Base-by-base conservation (phyloP, 169 alveolate species). In the Eimeria necatrix region DNA sequence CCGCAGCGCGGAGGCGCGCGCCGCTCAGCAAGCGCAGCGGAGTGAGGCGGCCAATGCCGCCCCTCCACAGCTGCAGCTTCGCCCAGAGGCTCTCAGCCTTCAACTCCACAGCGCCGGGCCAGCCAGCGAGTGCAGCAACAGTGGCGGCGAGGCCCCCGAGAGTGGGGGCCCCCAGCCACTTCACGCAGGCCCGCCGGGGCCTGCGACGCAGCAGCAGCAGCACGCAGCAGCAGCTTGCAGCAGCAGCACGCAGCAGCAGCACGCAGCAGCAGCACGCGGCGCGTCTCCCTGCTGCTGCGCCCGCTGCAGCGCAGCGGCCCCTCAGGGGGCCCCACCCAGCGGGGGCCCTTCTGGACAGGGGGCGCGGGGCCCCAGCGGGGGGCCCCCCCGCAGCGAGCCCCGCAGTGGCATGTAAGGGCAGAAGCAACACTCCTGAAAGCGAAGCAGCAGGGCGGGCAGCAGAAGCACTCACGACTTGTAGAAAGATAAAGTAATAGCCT, bases 121-220 rank as follows among this genome's bases (percentile, higher is more conserved):
- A 71, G n/a, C 83, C 83, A 22, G 83, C 12, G 24, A 71, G 20
- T n/a, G 52, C 83, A 71, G 83, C 83, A 22, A 71, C 3, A 20
- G 83, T n/a, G 46, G 48, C 9, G 48, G 83, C 18, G 83, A 71
- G 83, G 49, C 20, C 24, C 24, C 52, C 83, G 51, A 71, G 24
- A 3, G 83, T 71, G 6, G 48, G 51, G 6, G 51, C 83, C 7
- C 12, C 7, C 4, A 48, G 4, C 83, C 83, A 71, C 5, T 48
- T 26, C 6, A 71, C 81, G 81, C 81, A 71, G 5, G 51, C 53
- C 12, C 51, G 81, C 16, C 51, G 81, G 16, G 81, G 81, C 51
- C 81, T 71, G 81, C 5, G 41, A 7, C 14, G 9, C 4, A 61
- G 73, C 73, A 61, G 73, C 73, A 61, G 73, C 73, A 61, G 64